phyloP scores from a whole-genome alignment of 2,329 filamentous ascomycete species.

The Pyrenophora graminea region DNA sequence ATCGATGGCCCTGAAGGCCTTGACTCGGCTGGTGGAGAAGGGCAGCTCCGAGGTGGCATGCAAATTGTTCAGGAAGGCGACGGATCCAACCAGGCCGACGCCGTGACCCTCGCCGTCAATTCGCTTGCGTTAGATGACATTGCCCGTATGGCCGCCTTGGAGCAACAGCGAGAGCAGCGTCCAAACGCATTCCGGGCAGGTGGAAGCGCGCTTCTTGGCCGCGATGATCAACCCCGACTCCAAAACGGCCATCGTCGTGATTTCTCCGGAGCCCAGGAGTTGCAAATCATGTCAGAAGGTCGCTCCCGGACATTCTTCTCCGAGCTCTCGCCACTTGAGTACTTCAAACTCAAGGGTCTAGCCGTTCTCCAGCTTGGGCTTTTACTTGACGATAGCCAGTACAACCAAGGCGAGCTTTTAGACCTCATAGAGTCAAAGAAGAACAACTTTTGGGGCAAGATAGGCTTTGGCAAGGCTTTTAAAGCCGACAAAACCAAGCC shows the following conservation, averaged over 20 bases:
- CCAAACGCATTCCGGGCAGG: constrained; percentile 78
- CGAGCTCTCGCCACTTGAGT: constrained; percentile 90
- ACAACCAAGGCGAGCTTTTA: constrained; percentile 90
- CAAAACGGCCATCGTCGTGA: constrained; percentile 71
- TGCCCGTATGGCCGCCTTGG: constrained; percentile 89
- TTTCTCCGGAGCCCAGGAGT: constrained; percentile 61
- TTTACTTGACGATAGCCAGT: constrained; percentile 84
- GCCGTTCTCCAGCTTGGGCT: constrained; percentile 95
- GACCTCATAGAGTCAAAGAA: constrained; percentile 92
- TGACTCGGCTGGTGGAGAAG: constrained; percentile 69
- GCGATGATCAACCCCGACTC: constrained; percentile 66
- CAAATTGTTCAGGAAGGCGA: constrained; percentile 82
- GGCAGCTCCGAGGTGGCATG: constrained; percentile 61
- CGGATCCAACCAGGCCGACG: constrained; percentile 69
- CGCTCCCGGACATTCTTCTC: constrained; percentile 86
- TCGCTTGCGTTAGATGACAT: constrained; percentile 95
- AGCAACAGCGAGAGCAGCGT: constrained; percentile 89
- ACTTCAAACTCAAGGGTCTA: constrained; percentile 94
- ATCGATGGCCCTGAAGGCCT: constrained; percentile 83
- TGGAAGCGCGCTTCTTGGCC: constrained; percentile 68
- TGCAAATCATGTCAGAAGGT: constrained; percentile 56
- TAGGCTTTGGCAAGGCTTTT: constrained; percentile 86
- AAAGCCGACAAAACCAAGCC: constrained; percentile 62
- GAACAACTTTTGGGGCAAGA: constrained; percentile 96
- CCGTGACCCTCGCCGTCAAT: constrained; percentile 87